phyloP scores from a whole-genome alignment of 441 rosid species.

The Viola pubescens region DNA sequence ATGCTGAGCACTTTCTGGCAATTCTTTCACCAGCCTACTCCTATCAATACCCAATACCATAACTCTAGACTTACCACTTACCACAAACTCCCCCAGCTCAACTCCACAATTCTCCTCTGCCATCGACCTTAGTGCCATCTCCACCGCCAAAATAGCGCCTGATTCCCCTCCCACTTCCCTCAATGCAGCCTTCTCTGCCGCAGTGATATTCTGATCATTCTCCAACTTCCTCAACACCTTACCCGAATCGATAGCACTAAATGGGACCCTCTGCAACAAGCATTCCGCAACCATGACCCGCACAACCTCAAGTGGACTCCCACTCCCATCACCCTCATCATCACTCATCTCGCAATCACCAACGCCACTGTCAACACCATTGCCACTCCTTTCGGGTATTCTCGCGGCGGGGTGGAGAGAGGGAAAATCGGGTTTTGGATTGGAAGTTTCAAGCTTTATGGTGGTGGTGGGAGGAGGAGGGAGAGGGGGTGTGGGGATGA shows the following conservation, averaged over 20 bases:
- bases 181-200: slow-evolving; percentile 67
- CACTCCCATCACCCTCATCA: slow-evolving; percentile 28
- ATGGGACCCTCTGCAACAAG: slow-evolving; percentile 74
- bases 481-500: slow-evolving; percentile 59
- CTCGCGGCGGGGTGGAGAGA: background rate
- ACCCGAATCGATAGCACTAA: slow-evolving; percentile 64
- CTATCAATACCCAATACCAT: slow-evolving; percentile 80
- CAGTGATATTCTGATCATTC: slow-evolving; percentile 58
- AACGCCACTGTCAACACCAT: background rate
- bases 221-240: slow-evolving; percentile 82
- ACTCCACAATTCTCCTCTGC: slow-evolving; percentile 79
- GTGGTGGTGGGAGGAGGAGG: slow-evolving; percentile 17
- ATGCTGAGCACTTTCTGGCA: slow-evolving; percentile 59
- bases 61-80: slow-evolving; percentile 72
- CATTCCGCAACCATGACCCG: slow-evolving; percentile 83
- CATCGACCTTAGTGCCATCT: slow-evolving; percentile 71
- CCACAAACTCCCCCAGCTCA: slow-evolving; percentile 78
- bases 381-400: background rate
- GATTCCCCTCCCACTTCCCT: slow-evolving; percentile 80
- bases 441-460: slow-evolving; percentile 10
- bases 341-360: slow-evolving; percentile 4
- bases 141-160: slow-evolving; percentile 74
- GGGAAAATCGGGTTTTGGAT: background rate
- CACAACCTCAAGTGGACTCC: slow-evolving; percentile 56
- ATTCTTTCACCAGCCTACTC: slow-evolving; percentile 59